These are phyloP conservation scores for Mycena polygramma DNA, from an alignment of 768 basidiomycete species.

Conservation along the genomic window DNA sequence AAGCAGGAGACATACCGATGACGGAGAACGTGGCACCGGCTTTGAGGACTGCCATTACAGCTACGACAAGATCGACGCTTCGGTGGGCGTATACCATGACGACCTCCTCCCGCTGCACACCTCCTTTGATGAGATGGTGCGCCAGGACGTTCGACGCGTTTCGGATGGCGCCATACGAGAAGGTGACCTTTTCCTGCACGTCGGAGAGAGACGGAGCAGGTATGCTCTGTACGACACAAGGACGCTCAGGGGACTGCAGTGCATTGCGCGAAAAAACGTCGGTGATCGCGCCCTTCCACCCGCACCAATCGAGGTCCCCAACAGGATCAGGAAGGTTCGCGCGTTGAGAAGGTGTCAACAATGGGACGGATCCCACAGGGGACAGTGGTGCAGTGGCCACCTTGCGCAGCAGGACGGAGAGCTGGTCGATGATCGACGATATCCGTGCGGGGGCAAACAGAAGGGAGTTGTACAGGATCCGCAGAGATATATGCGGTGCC, in stretches of 20 bases:
- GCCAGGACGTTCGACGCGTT: conserved; percentile 90
- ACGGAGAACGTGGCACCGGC: conserved; percentile 98
- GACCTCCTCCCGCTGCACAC: conserved; percentile 93
- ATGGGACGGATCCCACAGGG: conserved; percentile 82
- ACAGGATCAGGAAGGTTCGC: conserved; percentile 84
- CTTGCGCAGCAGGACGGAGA: conserved; percentile 81
- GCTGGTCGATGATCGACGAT: conserved; percentile 84
- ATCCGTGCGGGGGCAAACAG: conserved; percentile 89
- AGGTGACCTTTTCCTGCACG: conserved; percentile 68
- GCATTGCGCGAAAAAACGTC: conserved; percentile 95
- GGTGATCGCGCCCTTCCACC: conserved; percentile 96
- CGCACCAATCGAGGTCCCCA: conserved; percentile 95
- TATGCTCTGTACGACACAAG: conserved; percentile 89
- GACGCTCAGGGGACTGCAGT: conserved; percentile 77
- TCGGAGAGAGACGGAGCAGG: conserved; percentile 55
- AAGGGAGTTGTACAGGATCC: conserved; percentile 94
- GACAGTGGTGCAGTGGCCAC: conserved; percentile 76
- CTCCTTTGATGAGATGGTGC: conserved; percentile 88
- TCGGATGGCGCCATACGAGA: conserved; percentile 86
- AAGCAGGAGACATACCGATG: conserved; percentile 73
- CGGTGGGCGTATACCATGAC: conserved; percentile 98
- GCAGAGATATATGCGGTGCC: conserved; percentile 81
- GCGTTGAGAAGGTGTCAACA: conserved; percentile 81
- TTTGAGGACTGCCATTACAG: conserved; percentile 96
- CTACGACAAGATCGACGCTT: conserved; percentile 95